Percentiles rank a stretch among this genome's conserved stretches.
phyloP scores from a whole-genome alignment of 306 rosid genomes.

The Quercus bicolor region DNA sequence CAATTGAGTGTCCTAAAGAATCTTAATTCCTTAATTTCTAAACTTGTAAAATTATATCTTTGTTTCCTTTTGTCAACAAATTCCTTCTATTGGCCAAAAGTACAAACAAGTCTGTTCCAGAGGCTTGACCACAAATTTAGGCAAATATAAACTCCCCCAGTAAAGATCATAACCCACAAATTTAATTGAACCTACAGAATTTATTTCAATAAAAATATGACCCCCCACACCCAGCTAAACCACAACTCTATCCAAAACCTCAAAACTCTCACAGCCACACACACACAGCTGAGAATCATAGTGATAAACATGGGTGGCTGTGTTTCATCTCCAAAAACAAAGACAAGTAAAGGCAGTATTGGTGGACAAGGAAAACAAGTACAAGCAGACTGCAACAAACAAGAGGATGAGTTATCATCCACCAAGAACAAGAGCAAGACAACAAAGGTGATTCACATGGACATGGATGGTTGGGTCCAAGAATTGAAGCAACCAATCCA shows the following conservation, averaged over 20 bases:
- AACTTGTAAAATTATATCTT: too few species aligned
- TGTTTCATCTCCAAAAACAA: conserved; percentile 28
- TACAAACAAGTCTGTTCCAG: background rate
- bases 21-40: too few species aligned
- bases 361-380: background rate
- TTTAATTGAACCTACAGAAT: background rate
- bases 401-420: conserved; percentile 12
- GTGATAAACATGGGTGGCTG: conserved; percentile 50
- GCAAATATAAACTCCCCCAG: background rate
- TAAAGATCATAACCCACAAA: background rate
- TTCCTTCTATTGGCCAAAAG: background rate
- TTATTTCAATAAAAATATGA: background rate
- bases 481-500: conserved; percentile 44
- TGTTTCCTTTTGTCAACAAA: background rate
- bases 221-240: background rate
- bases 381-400: conserved; percentile 32
- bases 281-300: too few species aligned
- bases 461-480: conserved; percentile 25
- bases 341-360: background rate
- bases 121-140: too few species aligned
- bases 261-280: background rate
- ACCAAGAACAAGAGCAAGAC: background rate
- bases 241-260: background rate
- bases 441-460: conserved; percentile 46
- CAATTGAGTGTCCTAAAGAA: too few species aligned